Percentiles rank a stretch among this genome's conserved stretches.
phyloP scores from a whole-genome alignment of 495 filamentous ascomycete species.

The Penicillium angulare region DNA sequence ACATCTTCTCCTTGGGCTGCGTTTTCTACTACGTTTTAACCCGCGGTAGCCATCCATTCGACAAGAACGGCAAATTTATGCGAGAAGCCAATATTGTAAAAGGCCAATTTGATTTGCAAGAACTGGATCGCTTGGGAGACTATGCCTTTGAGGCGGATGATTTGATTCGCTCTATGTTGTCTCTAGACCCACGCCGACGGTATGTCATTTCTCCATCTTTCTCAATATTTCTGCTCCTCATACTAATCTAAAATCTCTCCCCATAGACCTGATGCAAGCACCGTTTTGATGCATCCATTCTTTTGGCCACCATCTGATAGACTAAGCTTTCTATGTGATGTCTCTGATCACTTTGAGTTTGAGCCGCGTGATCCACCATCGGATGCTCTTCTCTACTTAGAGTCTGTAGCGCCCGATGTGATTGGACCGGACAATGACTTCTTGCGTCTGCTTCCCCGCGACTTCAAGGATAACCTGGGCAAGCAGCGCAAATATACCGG shows the following conservation, averaged over 20 bases:
- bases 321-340: constrained; percentile 85
- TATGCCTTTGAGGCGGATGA: constrained; percentile 84
- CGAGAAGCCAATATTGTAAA: constrained; percentile 96
- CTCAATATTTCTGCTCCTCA: not conserved
- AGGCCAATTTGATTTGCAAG: constrained; percentile 69
- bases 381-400: constrained; percentile 59
- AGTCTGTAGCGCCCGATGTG: constrained; percentile 51
- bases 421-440: constrained; percentile 69
- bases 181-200: constrained; percentile 64
- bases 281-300: constrained; percentile 89
- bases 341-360: constrained; percentile 92
- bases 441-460: constrained; percentile 67
- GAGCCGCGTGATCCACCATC: constrained; percentile 81
- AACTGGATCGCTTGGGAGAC: constrained; percentile 69
- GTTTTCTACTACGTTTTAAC: constrained; percentile 97
- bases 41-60: constrained; percentile 87
- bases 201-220: constrained; percentile 21
- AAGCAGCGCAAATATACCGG: constrained; percentile 97
- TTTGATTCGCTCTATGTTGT: constrained; percentile 81
- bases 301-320: constrained; percentile 91
- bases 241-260: not conserved
- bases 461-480: constrained; percentile 81
- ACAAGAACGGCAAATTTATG: constrained; percentile 89
- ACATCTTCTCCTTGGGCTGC: constrained; percentile 93
- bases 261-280: constrained; percentile 60